Base-by-base conservation (phyloP, 1,284 basidiomycete species). In the Cutaneotrichosporon dermatis region DNA sequence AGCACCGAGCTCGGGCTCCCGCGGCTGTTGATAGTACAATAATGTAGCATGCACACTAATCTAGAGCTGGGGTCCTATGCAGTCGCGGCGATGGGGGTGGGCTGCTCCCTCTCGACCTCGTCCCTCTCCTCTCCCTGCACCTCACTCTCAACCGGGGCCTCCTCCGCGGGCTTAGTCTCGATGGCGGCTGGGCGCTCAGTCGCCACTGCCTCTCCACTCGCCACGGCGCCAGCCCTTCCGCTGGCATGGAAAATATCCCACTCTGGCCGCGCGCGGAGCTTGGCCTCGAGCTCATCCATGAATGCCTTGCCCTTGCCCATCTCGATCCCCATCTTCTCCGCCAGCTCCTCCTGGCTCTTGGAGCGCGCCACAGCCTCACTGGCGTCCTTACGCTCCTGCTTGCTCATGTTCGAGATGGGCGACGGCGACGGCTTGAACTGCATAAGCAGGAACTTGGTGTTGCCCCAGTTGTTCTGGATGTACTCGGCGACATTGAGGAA, bases 381-480 rank as follows among this genome's bases (percentile, higher is more conserved):
- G 55, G 88, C 73, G 1, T 78, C 77, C 61, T 84, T 86, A 10
- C 84, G 82, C 51, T 87, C 83, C 1, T 79, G 74, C 70, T 87
- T 89, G 39, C 80, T 82, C 51, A 84, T 74, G 16, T 74, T 75
- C 0, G 83, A 80, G 58, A 86, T 84, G 4, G 81, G 72, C 4
- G 83, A 49, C 0, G 74, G 66, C 0, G 74, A 77, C 6, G 79
- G 76, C 66, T 87, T 87, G 82, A 92, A 91, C 73, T 91, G 88
- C 13, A 81, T 83, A 36, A 92, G 79, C 70, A 93, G 91, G 80
- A 94, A 97, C 74, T 97, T 98, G n/a, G 91, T 93, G 64, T 90
- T 86, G 9, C 86, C 82, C 83, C 86, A 92, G 63, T 88, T 83
- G 69, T 94, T 91, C 63, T 85, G 82, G 25, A 90, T 81, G 71